Conservation (phyloP, 345 rosid genomes). For the Salix arbutifolia region DNA sequence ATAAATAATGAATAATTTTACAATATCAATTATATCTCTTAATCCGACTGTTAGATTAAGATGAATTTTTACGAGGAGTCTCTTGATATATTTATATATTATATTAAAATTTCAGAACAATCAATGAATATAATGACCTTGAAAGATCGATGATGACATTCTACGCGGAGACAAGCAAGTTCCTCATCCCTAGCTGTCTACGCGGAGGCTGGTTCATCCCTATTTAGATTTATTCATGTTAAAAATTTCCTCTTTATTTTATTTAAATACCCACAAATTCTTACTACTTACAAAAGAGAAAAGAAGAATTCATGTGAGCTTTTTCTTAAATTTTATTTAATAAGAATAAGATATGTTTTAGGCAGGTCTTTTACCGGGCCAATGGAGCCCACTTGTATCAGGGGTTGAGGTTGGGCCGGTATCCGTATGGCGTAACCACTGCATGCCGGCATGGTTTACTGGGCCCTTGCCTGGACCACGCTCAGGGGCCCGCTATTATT, state of each 20-base stretch:
- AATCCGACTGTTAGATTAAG: too few relatives aligned
- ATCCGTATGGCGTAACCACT: constrained; percentile 8
- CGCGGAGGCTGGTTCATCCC: constrained; percentile 43
- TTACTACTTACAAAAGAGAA: background rate
- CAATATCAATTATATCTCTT: too few relatives aligned
- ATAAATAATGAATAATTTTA: too few relatives aligned
- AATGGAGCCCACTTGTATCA: constrained; percentile 24
- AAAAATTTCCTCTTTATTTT: background rate
- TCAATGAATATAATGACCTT: too few relatives aligned
- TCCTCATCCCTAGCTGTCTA: constrained; percentile 28
- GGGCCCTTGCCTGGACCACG: constrained; percentile 22
- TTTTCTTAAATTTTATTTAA: constrained; percentile 1
- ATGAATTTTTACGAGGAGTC: too few relatives aligned
- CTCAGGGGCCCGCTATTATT: constrained; percentile 17
- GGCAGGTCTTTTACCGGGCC: constrained; percentile 20
- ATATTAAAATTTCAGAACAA: too few relatives aligned
- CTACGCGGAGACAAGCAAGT: constrained; percentile 40
- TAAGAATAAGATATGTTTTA: background rate
- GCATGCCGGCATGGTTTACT: constrained; percentile 25
- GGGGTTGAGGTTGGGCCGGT: constrained; percentile 35
- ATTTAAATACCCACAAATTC: background rate
- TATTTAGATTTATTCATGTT: background rate
- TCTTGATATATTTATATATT: too few relatives aligned
- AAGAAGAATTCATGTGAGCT: background rate
- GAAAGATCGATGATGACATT: too few relatives aligned